phyloP scores from a whole-genome alignment of 352 stramenopile genomes.

The Globisporangium nagaii region DNA sequence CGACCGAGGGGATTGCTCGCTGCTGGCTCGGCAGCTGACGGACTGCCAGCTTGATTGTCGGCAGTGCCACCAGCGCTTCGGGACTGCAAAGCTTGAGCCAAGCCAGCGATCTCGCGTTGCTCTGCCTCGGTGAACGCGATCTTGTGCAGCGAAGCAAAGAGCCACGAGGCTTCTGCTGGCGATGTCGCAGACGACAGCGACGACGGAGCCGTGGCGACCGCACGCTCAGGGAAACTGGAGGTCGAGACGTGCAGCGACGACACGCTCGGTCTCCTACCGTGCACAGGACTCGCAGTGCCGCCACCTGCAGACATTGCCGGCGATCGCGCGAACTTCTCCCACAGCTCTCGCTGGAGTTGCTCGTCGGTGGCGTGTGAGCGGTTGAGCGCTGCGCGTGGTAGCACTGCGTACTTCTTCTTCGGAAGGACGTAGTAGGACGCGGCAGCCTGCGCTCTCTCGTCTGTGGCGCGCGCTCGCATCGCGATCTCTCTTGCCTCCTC shows the following conservation, averaged over 20 bases:
- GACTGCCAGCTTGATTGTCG: neutral
- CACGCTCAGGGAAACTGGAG: neutral
- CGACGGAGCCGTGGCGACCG: neutral
- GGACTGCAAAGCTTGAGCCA: neutral
- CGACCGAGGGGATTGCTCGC: neutral
- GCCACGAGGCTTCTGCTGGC: neutral
- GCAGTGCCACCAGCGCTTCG: neutral
- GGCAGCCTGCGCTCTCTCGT: neutral
- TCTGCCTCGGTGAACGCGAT: conserved; percentile 9
- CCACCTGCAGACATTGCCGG: neutral
- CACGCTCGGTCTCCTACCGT: neutral
- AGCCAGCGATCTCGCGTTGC: neutral
- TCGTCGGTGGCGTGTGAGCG: conserved; percentile 24
- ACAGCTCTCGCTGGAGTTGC: conserved; percentile 24
- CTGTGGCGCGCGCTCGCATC: neutral
- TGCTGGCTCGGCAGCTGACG: neutral
- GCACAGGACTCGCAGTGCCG: neutral
- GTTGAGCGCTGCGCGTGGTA: conserved; percentile 16
- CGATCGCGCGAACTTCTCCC: conserved; percentile 13
- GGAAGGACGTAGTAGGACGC: conserved; percentile 24
- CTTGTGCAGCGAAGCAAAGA: conserved; percentile 43
- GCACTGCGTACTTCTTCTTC: conserved; percentile 33
- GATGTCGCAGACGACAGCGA: neutral
- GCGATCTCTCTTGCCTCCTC: conserved; percentile 14
- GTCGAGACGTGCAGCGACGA: neutral